Conservation (phyloP, 768 basidiomycete species). For the Suillus luteus region DNA sequence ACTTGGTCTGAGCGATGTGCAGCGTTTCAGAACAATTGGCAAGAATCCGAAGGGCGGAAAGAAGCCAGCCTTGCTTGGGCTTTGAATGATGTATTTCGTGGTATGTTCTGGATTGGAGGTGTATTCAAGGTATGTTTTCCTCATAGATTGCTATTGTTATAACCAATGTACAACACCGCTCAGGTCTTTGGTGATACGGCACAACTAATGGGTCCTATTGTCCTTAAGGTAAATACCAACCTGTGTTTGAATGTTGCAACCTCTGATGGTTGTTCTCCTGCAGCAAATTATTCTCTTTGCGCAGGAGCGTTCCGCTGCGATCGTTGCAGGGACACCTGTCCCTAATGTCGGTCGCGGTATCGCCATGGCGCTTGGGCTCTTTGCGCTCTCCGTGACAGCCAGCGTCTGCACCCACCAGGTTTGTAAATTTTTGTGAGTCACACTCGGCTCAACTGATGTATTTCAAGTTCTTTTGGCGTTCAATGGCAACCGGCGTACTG, state of each 20-base stretch:
- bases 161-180: background rate
- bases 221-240: constrained; percentile 48
- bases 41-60: constrained; percentile 44
- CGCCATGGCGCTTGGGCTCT: constrained; percentile 59
- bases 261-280: background rate
- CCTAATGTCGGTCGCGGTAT: constrained; percentile 56
- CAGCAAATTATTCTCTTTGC: constrained; percentile 64
- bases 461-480: constrained; percentile 66
- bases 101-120: constrained; percentile 65
- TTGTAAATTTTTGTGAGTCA: background rate
- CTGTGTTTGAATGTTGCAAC: background rate
- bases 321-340: constrained; percentile 33
- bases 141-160: background rate
- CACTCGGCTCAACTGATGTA: background rate
- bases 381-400: constrained; percentile 48
- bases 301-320: constrained; percentile 46
- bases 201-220: constrained; percentile 62
- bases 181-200: constrained; percentile 63
- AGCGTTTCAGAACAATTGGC: constrained; percentile 46
- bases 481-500: constrained; percentile 67
- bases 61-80: constrained; percentile 59
- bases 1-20: constrained; percentile 29
- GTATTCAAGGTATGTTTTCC: constrained; percentile 48
- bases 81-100: constrained; percentile 59
- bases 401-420: constrained; percentile 68